A percentile compares a stretch with the other conserved stretches of the same genome.
phyloP scores from a whole-genome alignment of 192 early-diverging fungal species.

The Mortierella alpina region DNA sequence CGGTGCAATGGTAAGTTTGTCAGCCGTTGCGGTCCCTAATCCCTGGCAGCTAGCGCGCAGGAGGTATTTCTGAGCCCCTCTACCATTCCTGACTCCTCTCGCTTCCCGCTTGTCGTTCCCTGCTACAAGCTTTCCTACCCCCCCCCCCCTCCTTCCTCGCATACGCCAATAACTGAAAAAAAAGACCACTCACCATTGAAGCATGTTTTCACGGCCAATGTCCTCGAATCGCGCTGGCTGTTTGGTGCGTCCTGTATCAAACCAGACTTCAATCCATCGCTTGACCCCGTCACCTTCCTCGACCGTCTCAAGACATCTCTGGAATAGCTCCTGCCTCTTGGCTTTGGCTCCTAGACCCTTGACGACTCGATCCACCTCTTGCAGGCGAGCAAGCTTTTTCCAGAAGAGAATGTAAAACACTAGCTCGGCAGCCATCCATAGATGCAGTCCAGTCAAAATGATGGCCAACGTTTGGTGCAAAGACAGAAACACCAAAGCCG shows the following conservation, averaged over 20 bases:
- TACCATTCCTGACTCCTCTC: background rate
- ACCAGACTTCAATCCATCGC: conserved; percentile 34
- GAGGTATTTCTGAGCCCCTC: background rate
- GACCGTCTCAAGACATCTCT: conserved; percentile 35
- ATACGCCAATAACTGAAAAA: background rate
- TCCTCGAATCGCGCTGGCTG: conserved; percentile 25
- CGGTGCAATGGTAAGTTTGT: background rate
- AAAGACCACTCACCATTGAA: conserved; percentile 25
- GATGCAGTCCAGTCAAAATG: conserved; percentile 21
- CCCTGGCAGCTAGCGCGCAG: background rate
- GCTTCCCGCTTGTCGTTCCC: background rate
- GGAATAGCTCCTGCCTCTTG: conserved; percentile 31
- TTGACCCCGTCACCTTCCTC: conserved; percentile 13
- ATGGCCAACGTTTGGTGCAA: conserved; percentile 26
- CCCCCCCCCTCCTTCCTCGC: too few species aligned
- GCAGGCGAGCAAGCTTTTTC: conserved; percentile 12
- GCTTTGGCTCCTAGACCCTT: conserved; percentile 17
- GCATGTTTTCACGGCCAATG: conserved; percentile 35
- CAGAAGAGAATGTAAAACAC: conserved; percentile 40
- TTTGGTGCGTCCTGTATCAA: conserved; percentile 32
- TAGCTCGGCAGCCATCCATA: conserved; percentile 38
- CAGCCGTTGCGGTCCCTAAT: background rate
- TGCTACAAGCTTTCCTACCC: background rate
- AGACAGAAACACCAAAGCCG: conserved; percentile 17
- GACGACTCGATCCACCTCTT: conserved; percentile 21